Conservation (phyloP, 2,329 filamentous ascomycete species). For the Cladorrhinum sp. region DNA sequence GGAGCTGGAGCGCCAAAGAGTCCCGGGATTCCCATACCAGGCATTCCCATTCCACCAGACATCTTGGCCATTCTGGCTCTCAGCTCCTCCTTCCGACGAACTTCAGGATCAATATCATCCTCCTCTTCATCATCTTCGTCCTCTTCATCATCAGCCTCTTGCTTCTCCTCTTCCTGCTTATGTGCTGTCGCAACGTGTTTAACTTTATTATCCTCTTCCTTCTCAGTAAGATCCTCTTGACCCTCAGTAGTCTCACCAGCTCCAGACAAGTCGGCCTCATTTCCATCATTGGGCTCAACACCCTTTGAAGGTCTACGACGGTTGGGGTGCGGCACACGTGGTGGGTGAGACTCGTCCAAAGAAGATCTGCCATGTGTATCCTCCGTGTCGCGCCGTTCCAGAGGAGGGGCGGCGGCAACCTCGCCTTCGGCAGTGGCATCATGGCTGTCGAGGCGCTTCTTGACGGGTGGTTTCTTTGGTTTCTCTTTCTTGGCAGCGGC, state of each 20-base stretch:
- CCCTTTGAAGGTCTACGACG: slow-evolving; percentile 53
- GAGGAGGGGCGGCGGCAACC: slow-evolving; percentile 34
- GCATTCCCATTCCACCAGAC: slow-evolving; percentile 96
- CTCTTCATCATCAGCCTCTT: slow-evolving; percentile 48
- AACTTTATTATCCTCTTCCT: slow-evolving; percentile 68
- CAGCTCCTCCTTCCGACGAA: slow-evolving; percentile 79
- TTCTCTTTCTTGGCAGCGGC: slow-evolving; percentile 81
- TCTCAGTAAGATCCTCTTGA: slow-evolving; percentile 60
- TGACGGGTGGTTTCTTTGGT: slow-evolving; percentile 67
- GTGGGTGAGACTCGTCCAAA: slow-evolving; percentile 46
- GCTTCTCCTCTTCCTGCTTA: slow-evolving; percentile 42
- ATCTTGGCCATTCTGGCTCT: slow-evolving; percentile 97
- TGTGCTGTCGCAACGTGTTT: slow-evolving; percentile 33
- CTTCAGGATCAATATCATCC: slow-evolving; percentile 83
- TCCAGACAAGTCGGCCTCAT: slow-evolving; percentile 64
- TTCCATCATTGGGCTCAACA: slow-evolving; percentile 53
- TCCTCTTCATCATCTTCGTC: slow-evolving; percentile 72
- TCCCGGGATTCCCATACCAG: slow-evolving; percentile 66
- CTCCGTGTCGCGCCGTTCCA: slow-evolving; percentile 48
- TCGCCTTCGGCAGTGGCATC: slow-evolving; percentile 35
- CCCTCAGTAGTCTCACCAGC: slow-evolving; percentile 63
- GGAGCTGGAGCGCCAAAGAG: slow-evolving; percentile 48
- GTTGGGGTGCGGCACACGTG: slow-evolving; percentile 41
- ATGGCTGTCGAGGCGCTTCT: slow-evolving; percentile 59
- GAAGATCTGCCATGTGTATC: slow-evolving; percentile 50